Evolutionary conservation across 2,329 filamentous ascomycete genomes (phyloP).

Genomic region (Trichoderma sp.): DNA sequence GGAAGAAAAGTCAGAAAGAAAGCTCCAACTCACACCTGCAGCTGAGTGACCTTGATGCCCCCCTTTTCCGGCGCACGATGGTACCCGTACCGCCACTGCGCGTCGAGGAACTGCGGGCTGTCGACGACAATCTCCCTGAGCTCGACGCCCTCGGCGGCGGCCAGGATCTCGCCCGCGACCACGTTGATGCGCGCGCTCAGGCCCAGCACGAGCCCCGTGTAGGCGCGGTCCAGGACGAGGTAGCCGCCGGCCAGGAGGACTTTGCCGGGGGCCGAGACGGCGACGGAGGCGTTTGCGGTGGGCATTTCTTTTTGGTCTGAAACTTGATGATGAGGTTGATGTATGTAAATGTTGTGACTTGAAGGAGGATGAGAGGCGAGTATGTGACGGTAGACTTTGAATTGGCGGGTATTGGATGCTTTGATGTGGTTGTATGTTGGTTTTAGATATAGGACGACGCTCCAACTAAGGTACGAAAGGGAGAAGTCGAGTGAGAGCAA

Average conservation of each 20-base stretch:
- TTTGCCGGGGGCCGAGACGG: constrained; percentile 92
- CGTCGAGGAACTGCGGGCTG: constrained; percentile 87
- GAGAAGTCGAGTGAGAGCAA: too few relatives aligned
- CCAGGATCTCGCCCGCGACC: constrained; percentile 58
- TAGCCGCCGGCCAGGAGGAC: constrained; percentile 94
- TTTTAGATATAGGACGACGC: too few relatives aligned
- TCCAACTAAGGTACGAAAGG: too few relatives aligned
- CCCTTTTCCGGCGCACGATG: constrained; percentile 68
- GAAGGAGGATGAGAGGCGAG: neutral
- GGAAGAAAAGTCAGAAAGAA: neutral
- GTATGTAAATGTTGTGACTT: neutral
- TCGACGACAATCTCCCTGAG: constrained; percentile 77
- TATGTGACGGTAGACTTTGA: too few relatives aligned
- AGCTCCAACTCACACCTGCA: constrained; percentile 66
- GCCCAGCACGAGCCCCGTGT: constrained; percentile 75
- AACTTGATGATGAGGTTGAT: neutral
- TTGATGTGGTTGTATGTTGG: too few relatives aligned
- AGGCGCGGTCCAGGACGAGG: constrained; percentile 83
- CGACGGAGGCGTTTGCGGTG: constrained; percentile 46
- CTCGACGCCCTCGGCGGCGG: constrained; percentile 62
- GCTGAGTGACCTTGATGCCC: constrained; percentile 79
- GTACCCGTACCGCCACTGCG: constrained; percentile 86
- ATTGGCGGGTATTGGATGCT: too few relatives aligned
- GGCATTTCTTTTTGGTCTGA: neutral
- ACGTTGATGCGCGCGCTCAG: constrained; percentile 70